phyloP scores from a whole-genome alignment of 345 rosid species.

The Lumnitzera racemosa region DNA sequence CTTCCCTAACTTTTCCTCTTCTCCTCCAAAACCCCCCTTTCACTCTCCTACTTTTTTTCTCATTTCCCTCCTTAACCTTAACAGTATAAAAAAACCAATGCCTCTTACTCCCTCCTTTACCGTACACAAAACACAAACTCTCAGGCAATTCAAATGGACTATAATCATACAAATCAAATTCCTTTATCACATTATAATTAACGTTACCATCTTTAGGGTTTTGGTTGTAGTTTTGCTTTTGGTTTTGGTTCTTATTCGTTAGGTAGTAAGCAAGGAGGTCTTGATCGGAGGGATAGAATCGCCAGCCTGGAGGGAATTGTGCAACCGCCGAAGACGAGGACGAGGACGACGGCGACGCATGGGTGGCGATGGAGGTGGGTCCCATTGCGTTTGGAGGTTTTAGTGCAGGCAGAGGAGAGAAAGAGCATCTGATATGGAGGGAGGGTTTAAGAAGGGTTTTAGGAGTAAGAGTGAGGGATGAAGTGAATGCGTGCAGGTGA shows the following conservation, averaged over 20 bases:
- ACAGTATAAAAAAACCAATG: constrained; percentile 42
- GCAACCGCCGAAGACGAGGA: too few relatives aligned
- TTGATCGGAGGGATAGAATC: constrained; percentile 42
- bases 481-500: too few relatives aligned
- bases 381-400: background rate
- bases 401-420: background rate
- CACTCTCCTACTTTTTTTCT: constrained; percentile 16
- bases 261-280: constrained; percentile 36
- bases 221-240: background rate
- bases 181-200: constrained; percentile 27
- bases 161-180: constrained; percentile 32
- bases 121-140: constrained; percentile 21
- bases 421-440: background rate
- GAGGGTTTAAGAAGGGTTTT: background rate
- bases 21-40: constrained; percentile 40
- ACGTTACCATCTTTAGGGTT: background rate
- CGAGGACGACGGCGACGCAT: too few relatives aligned
- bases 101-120: constrained; percentile 22
- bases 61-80: constrained; percentile 14
- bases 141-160: constrained; percentile 37
- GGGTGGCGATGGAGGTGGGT: too few relatives aligned
- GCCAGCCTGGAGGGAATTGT: constrained; percentile 30
- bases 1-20: constrained; percentile 26
- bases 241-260: constrained; percentile 20
- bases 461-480: too few relatives aligned